A percentile compares a stretch with the other conserved stretches of the same genome.
Conservation (phyloP, 179 eudicot genomes). For the Beta macrorhiza region DNA sequence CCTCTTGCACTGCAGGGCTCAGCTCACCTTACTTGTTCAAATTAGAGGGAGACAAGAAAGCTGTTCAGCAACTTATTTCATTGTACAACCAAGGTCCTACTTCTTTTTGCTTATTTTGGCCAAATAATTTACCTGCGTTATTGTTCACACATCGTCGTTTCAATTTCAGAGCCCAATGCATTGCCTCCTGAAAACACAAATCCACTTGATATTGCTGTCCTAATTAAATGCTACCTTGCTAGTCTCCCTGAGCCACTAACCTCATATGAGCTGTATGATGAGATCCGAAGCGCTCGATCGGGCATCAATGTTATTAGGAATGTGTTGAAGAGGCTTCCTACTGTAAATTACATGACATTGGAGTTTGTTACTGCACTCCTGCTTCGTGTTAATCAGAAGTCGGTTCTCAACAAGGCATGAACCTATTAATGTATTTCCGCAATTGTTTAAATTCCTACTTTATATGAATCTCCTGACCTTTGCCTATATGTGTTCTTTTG, state of each 20-base stretch:
- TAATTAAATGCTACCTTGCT: slow-evolving; percentile 84
- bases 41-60: slow-evolving; percentile 76
- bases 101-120: background rate
- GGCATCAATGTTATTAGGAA: slow-evolving; percentile 60
- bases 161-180: slow-evolving; percentile 65
- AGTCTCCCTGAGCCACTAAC: slow-evolving; percentile 88
- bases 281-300: slow-evolving; percentile 71
- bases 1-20: slow-evolving; percentile 49
- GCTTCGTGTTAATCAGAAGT: slow-evolving; percentile 88
- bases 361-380: slow-evolving; percentile 85
- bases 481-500: background rate
- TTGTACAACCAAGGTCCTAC: slow-evolving; percentile 78
- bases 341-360: slow-evolving; percentile 86
- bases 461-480: background rate
- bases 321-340: slow-evolving; percentile 81
- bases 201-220: slow-evolving; percentile 69
- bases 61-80: slow-evolving; percentile 75
- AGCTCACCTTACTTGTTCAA: slow-evolving; percentile 71
- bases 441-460: background rate
- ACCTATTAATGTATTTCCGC: background rate
- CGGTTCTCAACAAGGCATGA: slow-evolving; percentile 83
- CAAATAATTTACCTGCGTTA: background rate
- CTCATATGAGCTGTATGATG: slow-evolving; percentile 66
- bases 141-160: slow-evolving; percentile 10
- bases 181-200: slow-evolving; percentile 64